A percentile compares a stretch with the other conserved stretches of the same genome.
Conservation (phyloP, 2,329 filamentous ascomycete genomes). For the Talaromyces albobiverticillius region DNA sequence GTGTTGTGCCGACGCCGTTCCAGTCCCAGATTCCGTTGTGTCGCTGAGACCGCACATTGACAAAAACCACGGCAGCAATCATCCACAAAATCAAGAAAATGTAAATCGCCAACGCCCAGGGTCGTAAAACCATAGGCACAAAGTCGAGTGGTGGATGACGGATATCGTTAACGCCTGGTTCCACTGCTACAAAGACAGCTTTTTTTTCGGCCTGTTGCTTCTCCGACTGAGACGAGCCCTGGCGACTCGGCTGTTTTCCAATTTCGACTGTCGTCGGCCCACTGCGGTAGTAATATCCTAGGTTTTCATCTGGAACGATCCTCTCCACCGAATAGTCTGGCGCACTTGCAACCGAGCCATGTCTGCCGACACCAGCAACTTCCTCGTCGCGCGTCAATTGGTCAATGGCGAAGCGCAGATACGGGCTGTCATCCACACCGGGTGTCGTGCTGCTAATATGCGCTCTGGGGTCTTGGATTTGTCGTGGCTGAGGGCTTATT, state of each 20-base stretch:
- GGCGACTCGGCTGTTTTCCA: constrained; percentile 31
- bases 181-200: constrained; percentile 49
- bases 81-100: constrained; percentile 65
- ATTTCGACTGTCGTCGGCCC: constrained; percentile 24
- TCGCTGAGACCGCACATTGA: constrained; percentile 64
- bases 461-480: constrained; percentile 11
- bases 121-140: constrained; percentile 68
- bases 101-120: constrained; percentile 60
- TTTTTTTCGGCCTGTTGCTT: constrained; percentile 24
- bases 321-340: constrained; percentile 52
- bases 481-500: constrained; percentile 25
- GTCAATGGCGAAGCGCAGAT: constrained; percentile 85
- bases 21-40: constrained; percentile 68
- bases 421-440: constrained; percentile 78
- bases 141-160: constrained; percentile 60
- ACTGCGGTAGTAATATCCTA: constrained; percentile 41
- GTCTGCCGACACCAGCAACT: constrained; percentile 53
- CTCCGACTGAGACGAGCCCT: constrained; percentile 28
- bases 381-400: constrained; percentile 76
- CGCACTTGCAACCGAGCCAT: constrained; percentile 42
- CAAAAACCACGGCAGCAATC: constrained; percentile 69
- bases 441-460: constrained; percentile 59
- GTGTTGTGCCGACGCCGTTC: constrained; percentile 63
- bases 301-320: constrained; percentile 46
- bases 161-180: constrained; percentile 39